Conservation (phyloP, 2,329 filamentous ascomycete genomes). For the Colletotrichum australisinense region DNA sequence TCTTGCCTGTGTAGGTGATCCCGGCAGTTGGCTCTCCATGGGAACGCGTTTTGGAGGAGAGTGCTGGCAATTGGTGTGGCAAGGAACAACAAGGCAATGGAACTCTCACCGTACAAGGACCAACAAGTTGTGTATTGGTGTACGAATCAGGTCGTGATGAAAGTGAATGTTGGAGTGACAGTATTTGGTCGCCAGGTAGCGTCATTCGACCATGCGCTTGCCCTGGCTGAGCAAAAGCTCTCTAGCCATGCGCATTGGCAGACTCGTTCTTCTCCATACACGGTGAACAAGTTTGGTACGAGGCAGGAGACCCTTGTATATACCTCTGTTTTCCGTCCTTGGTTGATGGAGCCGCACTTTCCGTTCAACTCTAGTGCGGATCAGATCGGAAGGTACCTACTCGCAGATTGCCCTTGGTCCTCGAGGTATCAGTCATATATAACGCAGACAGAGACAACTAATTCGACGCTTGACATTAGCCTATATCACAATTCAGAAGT, state of each 20-base stretch:
- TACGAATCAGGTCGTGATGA: background rate
- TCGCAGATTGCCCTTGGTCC: background rate
- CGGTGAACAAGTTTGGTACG: background rate
- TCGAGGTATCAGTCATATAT: background rate
- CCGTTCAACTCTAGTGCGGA: background rate
- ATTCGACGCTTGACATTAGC: background rate
- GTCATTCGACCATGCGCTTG: background rate
- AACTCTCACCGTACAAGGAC: background rate
- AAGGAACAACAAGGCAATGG: background rate
- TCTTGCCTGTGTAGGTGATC: background rate
- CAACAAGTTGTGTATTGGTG: background rate
- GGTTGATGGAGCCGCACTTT: background rate
- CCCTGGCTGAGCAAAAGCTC: too few species aligned
- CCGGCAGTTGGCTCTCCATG: conserved; percentile 20
- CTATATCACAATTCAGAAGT: background rate
- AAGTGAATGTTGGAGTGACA: background rate
- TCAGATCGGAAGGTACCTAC: background rate
- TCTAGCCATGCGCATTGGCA: too few species aligned
- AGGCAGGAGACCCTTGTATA: background rate
- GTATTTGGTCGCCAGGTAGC: background rate
- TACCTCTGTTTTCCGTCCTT: background rate
- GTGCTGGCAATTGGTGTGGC: background rate
- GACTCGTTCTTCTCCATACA: background rate
- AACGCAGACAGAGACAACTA: background rate
- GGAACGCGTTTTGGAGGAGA: background rate